phyloP scores from a whole-genome alignment of 352 stramenopile species.

The Globisporangium takayamanum region DNA sequence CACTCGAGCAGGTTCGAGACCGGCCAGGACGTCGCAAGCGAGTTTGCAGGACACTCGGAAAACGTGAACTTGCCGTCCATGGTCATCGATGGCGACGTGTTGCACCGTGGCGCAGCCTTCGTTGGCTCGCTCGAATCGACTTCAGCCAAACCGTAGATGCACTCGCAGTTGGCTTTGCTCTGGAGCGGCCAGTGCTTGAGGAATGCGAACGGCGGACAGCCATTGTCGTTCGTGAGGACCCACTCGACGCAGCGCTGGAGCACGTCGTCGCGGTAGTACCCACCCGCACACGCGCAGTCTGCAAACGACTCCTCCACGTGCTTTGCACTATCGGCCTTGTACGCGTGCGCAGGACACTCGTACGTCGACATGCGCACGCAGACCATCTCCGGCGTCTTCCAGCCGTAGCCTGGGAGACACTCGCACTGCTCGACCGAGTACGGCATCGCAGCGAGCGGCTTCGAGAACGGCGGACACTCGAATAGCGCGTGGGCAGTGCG shows the following conservation, averaged over 20 bases:
- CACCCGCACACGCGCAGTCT: conserved; percentile 65
- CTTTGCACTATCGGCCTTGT: conserved; percentile 23
- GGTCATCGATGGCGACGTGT: conserved; percentile 12
- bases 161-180: conserved; percentile 67
- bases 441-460: conserved; percentile 37
- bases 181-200: conserved; percentile 73
- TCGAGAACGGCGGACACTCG: conserved; percentile 54
- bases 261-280: conserved; percentile 59
- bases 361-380: conserved; percentile 55
- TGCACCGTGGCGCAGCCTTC: conserved; percentile 19
- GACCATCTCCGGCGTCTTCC: conserved; percentile 63
- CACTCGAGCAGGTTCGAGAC: conserved; percentile 31
- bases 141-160: conserved; percentile 47
- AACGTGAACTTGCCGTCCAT: conserved; percentile 18
- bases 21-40: conserved; percentile 47
- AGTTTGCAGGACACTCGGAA: conserved; percentile 39
- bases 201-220: conserved; percentile 50
- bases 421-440: conserved; percentile 73
- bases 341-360: conserved; percentile 54
- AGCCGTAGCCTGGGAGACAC: conserved; percentile 67
- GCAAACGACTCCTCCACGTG: conserved; percentile 41
- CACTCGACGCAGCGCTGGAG: conserved; percentile 49
- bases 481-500: conserved; percentile 15
- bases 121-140: conserved; percentile 11
- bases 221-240: conserved; percentile 60